Percentiles rank a stretch among this genome's conserved stretches.
These are phyloP conservation scores for Acanthamoeba sp. DNA, from an alignment of 208 protist species.

Conservation along the genomic window DNA sequence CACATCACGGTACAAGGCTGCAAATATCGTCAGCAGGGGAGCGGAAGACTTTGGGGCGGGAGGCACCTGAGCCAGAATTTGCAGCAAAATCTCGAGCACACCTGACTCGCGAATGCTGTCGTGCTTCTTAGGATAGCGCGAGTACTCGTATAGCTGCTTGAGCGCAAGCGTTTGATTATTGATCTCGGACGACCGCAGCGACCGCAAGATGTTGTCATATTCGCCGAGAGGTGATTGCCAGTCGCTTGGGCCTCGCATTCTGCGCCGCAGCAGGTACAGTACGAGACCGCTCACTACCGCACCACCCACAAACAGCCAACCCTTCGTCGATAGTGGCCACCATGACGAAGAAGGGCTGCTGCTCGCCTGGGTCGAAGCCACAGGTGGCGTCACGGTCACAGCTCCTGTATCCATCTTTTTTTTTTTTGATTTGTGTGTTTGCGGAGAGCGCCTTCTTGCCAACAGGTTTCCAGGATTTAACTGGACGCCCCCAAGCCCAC, in stretches of 20 bases:
- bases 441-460: no score
- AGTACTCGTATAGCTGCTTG: conserved; percentile 62
- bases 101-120: conserved; percentile 20
- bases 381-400: not conserved
- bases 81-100: conserved; percentile 42
- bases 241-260: not conserved
- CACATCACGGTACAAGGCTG: not conserved
- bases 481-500: not conserved
- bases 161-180: conserved; percentile 5
- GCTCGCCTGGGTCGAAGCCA: not conserved
- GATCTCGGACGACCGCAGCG: not conserved
- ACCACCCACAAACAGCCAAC: not conserved
- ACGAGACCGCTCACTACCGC: not conserved
- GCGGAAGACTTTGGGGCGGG: not conserved
- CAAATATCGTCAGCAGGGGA: not conserved
- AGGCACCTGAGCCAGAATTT: conserved; percentile 30
- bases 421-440: not conserved
- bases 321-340: not conserved
- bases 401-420: not conserved
- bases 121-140: conserved; percentile 56
- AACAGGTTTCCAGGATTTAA: not conserved
- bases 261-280: not conserved
- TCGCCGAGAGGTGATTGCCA: not conserved
- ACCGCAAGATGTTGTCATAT: conserved; percentile 8
- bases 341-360: not conserved